Base-by-base conservation (phyloP, 1,284 basidiomycete genomes). In the Pseudozyma pruni region DNA sequence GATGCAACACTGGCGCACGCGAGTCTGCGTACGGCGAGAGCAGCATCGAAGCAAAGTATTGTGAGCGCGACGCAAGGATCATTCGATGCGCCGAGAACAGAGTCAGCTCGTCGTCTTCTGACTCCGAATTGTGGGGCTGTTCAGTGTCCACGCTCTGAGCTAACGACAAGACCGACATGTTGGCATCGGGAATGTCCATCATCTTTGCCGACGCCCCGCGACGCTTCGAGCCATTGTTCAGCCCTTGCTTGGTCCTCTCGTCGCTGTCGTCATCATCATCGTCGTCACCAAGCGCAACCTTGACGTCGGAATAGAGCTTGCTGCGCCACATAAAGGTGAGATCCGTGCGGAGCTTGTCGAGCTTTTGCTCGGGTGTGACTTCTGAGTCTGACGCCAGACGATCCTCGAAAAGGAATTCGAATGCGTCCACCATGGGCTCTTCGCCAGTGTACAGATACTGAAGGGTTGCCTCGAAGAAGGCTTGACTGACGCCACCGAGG, bases 31-130 rank as follows among this genome's bases (percentile, higher is more conserved):
- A 92, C 1, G 92, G 92, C 3, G 81, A 83, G 29, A 91, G 81
- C 14, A 94, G 86, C 38, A 89, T 88, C 7, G 88, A 86, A 51
- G 88, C 86, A 82, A 98, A 97, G 84, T 98, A 98, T 0, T 90
- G 88, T 5, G 90, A 92, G 14, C 95, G 88, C 4, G 92, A 92
- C 43, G 90, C 89, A 43, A 98, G 89, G 59, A 98, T 90, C 83
- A 96, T 95, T 20, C 92, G 89, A 81, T 98, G 95, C 1, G 92
- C 90, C 0, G 92, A 90, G 83, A 98, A 97, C 25, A 55, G 66
- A 17, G 72, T 72, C 11, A 63, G 35, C 45, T 72, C 72, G 35
- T 76, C 74, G 29, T 73, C 73, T 22, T 74, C 67, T 25, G 54
- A 48, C 8, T 66, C 68, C 9, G 63, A 62, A 2, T 68, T 62